Evolutionary conservation across 208 protist genomes (phyloP).

Genomic region (Leishmania guyanensis): DNA sequence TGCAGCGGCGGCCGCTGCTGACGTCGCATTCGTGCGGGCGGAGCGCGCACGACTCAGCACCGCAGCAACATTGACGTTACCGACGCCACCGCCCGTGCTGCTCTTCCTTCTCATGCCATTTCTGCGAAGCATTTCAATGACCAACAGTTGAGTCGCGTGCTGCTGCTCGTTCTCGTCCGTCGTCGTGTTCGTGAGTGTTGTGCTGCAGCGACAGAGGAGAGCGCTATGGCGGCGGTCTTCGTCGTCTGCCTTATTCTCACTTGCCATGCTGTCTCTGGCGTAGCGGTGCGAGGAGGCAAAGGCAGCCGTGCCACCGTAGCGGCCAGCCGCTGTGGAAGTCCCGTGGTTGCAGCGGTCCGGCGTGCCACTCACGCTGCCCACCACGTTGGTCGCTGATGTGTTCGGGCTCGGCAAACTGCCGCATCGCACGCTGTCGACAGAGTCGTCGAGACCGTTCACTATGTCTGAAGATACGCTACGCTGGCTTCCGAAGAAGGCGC

Average conservation of each 20-base stretch:
- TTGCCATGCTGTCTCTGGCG: slow-evolving; percentile 3
- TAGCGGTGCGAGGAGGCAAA: slow-evolving; percentile 8
- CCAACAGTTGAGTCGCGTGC: background rate
- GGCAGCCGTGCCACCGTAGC: background rate
- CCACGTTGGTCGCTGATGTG: background rate
- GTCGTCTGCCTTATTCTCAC: slow-evolving; percentile 10
- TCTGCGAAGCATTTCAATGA: slow-evolving; percentile 20
- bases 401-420: slow-evolving; percentile 6
- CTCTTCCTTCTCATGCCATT: slow-evolving; percentile 1
- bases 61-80: background rate
- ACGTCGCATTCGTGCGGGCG: background rate
- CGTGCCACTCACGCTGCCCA: background rate
- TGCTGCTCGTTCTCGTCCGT: slow-evolving; percentile 13
- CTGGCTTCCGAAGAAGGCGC: background rate
- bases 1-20: background rate
- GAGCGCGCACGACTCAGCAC: slow-evolving; percentile 5
- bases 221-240: background rate
- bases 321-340: background rate
- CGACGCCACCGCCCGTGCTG: background rate
- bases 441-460: slow-evolving; percentile 26
- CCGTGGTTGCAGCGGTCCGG: background rate
- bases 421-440: slow-evolving; percentile 26
- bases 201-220: slow-evolving; percentile 13
- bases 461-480: slow-evolving; percentile 20
- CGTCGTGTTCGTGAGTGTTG: slow-evolving; percentile 10